Percentiles rank a stretch among this genome's conserved stretches.
Conservation (phyloP, 2,329 filamentous ascomycete species). For the Immersiporthe knoxdaviesiana region DNA sequence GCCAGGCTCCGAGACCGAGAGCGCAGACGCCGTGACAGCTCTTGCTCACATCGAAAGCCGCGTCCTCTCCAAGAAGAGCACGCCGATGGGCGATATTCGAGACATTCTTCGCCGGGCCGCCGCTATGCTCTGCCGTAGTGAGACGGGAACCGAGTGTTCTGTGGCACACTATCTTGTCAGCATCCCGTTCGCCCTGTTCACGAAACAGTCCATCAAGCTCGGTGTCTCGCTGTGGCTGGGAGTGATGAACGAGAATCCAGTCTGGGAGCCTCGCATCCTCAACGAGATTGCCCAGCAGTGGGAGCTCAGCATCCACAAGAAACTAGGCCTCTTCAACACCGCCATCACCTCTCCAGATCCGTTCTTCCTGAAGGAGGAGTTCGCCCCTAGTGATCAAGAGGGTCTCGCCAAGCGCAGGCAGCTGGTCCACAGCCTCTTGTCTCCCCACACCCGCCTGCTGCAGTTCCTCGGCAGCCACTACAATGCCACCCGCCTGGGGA, state of each 20-base stretch:
- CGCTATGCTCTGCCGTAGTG: conserved; percentile 79
- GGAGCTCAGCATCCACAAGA: conserved; percentile 79
- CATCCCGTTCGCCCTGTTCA: conserved; percentile 92
- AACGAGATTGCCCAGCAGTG: conserved; percentile 88
- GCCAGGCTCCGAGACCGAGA: conserved; percentile 56
- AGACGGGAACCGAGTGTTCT: conserved; percentile 69
- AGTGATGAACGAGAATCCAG: conserved; percentile 93
- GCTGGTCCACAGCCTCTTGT: conserved; percentile 77
- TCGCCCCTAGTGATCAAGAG: conserved; percentile 85
- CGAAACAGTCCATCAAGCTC: conserved; percentile 92
- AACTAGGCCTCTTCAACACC: conserved; percentile 79
- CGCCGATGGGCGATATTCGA: conserved; percentile 74
- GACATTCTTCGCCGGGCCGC: conserved; percentile 84
- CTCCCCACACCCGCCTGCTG: conserved; percentile 82
- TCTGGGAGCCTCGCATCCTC: conserved; percentile 82
- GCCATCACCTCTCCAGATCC: conserved; percentile 75
- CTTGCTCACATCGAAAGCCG: conserved; percentile 75
- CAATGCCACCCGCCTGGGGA: conserved; percentile 87
- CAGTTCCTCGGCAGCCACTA: conserved; percentile 95
- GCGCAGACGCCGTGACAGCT: conserved; percentile 63
- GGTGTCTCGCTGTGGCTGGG: conserved; percentile 96
- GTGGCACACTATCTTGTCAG: conserved; percentile 86
- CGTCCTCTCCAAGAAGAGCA: conserved; percentile 68
- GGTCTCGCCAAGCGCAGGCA: conserved; percentile 76
- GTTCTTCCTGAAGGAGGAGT: conserved; percentile 89